Percentiles rank a stretch among this genome's conserved stretches.
phyloP scores from a whole-genome alignment of 495 filamentous ascomycete genomes.

The Parathielavia hyrcaniae region DNA sequence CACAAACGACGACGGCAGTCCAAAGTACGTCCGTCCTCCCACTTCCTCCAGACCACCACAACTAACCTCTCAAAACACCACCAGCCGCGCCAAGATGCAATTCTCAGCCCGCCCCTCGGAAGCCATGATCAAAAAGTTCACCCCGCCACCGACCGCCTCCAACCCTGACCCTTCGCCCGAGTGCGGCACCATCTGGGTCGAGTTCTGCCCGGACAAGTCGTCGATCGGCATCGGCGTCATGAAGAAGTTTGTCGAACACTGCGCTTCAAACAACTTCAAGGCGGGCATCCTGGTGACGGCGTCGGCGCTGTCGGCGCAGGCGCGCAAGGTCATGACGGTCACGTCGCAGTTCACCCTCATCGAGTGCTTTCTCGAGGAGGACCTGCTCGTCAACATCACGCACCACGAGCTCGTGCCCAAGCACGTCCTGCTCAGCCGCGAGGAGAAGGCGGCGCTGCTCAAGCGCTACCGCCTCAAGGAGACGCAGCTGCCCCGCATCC shows the following conservation, averaged over 20 bases:
- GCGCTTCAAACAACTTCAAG: slow-evolving; percentile 68
- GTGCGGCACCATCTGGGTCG: slow-evolving; percentile 86
- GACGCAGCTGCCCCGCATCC: slow-evolving; percentile 88
- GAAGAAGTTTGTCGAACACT: slow-evolving; percentile 76
- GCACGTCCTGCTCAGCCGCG: slow-evolving; percentile 80
- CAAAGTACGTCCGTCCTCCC: slow-evolving; percentile 51
- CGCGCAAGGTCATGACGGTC: slow-evolving; percentile 72
- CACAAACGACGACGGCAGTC: slow-evolving; percentile 59
- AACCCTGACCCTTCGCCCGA: slow-evolving; percentile 62
- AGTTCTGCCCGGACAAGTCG: slow-evolving; percentile 68
- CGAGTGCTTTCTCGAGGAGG: slow-evolving; percentile 91
- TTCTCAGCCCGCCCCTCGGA: slow-evolving; percentile 78
- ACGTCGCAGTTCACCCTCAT: slow-evolving; percentile 65
- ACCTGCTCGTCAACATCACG: slow-evolving; percentile 95
- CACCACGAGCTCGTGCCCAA: slow-evolving; percentile 95
- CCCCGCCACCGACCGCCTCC: slow-evolving; percentile 53
- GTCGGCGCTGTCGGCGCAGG: slow-evolving; percentile 73
- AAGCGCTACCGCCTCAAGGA: slow-evolving; percentile 92
- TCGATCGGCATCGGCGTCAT: slow-evolving; percentile 86
- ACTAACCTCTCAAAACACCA: background rate
- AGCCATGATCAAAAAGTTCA: slow-evolving; percentile 78
- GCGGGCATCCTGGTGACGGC: slow-evolving; percentile 83
- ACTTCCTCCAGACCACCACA: slow-evolving; percentile 6
- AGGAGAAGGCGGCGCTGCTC: slow-evolving; percentile 79
- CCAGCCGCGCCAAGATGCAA: slow-evolving; percentile 73